Evolutionary conservation across 257 asterid genomes (phyloP), one percentile per base, ranked within the genome.

Genomic region (Fraxinus pennsylvanica): DNA sequence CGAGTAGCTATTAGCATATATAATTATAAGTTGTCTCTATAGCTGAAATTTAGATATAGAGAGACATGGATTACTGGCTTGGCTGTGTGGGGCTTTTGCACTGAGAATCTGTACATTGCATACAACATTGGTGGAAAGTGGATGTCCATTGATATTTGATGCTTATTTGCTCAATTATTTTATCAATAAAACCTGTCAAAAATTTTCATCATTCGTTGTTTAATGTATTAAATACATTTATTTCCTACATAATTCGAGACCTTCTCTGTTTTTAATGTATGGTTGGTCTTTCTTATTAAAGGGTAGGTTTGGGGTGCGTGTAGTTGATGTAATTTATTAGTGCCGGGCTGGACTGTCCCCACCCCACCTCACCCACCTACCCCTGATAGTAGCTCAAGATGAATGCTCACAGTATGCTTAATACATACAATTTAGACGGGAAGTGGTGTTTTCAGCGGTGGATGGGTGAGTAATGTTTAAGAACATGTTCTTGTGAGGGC

Each of bases 101-200:
- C 67, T 75, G 89, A 81, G 88, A 86, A 77, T 81, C 81, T 76
- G 83, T 78, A 76, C 81, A 61, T 91, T 63, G 91, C 84, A 86
- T 76, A 86, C 86, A 81, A 9, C 19, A 76, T 79, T 72, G 85
- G 75, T 78, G 84, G 82, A 74, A 71, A 82, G 45, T 72, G 83
- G 85, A 77, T 63, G 85, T 81, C 73, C 83, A 76, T 78, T 87
- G 86, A 77, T 81, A 81, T 82, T 78, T 61, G 66, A 75, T 83
- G 88, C 84, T 84, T 77, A 87, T 79, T 83, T 88, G 61, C 89
- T 85, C 89, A 82, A 89, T 78, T 85, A 84, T 83, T 81, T 81
- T 47, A 82, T 85, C 82, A 88, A 84, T 87, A 88, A 85, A 84
- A 79, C 2, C 75, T 66, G 59, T 71, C 69, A 47, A 39, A 17